Evolutionary conservation across 2,329 filamentous ascomycete species (phyloP).

Genomic region (Ceratocystis lukuohia): DNA sequence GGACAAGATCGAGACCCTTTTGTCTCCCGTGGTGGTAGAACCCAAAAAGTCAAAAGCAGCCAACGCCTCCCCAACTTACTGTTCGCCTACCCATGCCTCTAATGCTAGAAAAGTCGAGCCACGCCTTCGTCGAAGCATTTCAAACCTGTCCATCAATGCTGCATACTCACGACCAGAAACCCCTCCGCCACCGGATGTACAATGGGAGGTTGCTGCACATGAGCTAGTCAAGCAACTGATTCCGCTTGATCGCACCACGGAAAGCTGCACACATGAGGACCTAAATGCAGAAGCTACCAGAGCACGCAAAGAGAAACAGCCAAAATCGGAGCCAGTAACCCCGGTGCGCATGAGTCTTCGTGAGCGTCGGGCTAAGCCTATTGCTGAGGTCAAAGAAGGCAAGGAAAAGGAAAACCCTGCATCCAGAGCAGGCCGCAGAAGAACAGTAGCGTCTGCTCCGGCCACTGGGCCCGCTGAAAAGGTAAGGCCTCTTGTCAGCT

Average conservation of each 20-base stretch:
- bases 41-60: slow-evolving; percentile 42
- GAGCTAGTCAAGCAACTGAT: slow-evolving; percentile 75
- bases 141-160: slow-evolving; percentile 27
- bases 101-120: slow-evolving; percentile 63
- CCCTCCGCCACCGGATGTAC: slow-evolving; percentile 65
- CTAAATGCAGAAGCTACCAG: slow-evolving; percentile 56
- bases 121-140: slow-evolving; percentile 50
- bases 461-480: slow-evolving; percentile 29
- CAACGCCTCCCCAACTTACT: slow-evolving; percentile 55
- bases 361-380: slow-evolving; percentile 49
- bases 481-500: slow-evolving; percentile 23
- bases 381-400: slow-evolving; percentile 37
- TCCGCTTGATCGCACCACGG: slow-evolving; percentile 58
- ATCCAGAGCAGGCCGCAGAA: slow-evolving; percentile 38
- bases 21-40: slow-evolving; percentile 35
- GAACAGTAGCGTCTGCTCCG: slow-evolving; percentile 36
- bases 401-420: slow-evolving; percentile 28
- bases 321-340: slow-evolving; percentile 27
- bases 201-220: slow-evolving; percentile 72
- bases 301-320: slow-evolving; percentile 51
- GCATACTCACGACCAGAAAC: slow-evolving; percentile 38
- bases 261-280: slow-evolving; percentile 66
- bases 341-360: slow-evolving; percentile 56
- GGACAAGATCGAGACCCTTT: slow-evolving; percentile 52
- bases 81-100: slow-evolving; percentile 77